These are phyloP conservation scores for Primulina huaijiensis DNA, from an alignment of 257 asterid genomes.

Conservation along the genomic window DNA sequence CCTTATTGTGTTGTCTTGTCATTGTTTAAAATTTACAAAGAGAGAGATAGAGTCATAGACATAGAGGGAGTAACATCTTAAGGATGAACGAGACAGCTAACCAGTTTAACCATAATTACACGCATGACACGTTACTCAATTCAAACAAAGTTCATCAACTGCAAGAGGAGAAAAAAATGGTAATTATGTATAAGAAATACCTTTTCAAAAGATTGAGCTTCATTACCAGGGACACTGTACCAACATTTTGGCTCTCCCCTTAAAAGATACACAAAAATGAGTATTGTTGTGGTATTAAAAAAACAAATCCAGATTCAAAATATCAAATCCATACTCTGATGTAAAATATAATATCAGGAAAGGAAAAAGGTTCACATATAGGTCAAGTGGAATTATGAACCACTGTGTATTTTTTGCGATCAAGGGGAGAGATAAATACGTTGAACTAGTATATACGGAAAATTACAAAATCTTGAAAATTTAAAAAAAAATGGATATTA, in stretches of 20 bases:
- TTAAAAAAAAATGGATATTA: neutral
- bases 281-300: slow-evolving; percentile 13
- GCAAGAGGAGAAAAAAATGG: slow-evolving; percentile 6
- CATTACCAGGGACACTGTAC: slow-evolving; percentile 95
- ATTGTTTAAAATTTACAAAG: neutral
- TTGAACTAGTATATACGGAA: neutral
- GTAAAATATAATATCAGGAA: slow-evolving; percentile 14
- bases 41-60: neutral
- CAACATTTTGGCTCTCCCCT: slow-evolving; percentile 99
- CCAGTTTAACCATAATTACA: neutral
- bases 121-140: neutral
- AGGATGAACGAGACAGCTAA: neutral
- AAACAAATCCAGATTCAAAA: neutral
- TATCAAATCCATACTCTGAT: slow-evolving; percentile 15
- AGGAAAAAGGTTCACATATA: slow-evolving; percentile 6
- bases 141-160: neutral
- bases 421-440: slow-evolving; percentile 5
- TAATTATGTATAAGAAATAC: slow-evolving; percentile 31
- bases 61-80: neutral
- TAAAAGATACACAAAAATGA: slow-evolving; percentile 28
- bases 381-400: slow-evolving; percentile 14
- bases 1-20: neutral
- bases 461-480: slow-evolving; percentile 6
- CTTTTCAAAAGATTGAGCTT: slow-evolving; percentile 87
- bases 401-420: neutral